Evolutionary conservation across 2,329 filamentous ascomycete genomes (phyloP), one percentile per base, ranked within the genome.

Genomic region (Colletotrichum sansevieriae): DNA sequence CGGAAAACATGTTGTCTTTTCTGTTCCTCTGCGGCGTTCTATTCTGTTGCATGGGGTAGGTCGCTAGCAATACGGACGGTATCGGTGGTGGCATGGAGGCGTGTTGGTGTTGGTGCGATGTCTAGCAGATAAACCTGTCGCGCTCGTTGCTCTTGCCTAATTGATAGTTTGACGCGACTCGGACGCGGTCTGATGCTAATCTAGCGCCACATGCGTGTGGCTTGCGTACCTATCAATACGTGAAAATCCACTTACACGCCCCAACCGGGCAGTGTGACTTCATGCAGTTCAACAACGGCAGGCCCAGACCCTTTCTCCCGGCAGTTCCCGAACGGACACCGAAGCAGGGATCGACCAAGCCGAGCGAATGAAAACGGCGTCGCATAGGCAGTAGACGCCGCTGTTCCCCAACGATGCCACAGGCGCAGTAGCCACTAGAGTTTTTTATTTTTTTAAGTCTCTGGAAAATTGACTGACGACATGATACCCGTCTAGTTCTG

Each of bases 1-100:
- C 76, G n/a, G 81, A 80, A 72, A 83, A 77, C 82, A 83, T 83
- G 37, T 73, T 78, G 63, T 68, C 47, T 55, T 59, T 20, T 64
- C 69, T 74, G 41, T 41, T 54, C 20, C 7, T 69, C 18, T 60
- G 55, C 7, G 49, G 49, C 44, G 75, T 74, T 76, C 78, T 79
- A 61, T 74, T 74, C 68, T 74, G 74, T 72, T 79, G 78, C 79
- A 81, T 78, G 70, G 68, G 71, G 58, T 56, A 59, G 8, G 25
- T 39, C 25, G 33, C 15, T 18, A 29, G 46, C 54, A 59, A 51
- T 61, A 64, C 22, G 41, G 43, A 59, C 29, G 55, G 25, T 35
- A 58, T 1, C 6, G 8, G 39, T 9, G 5, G 11, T 22, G 20
- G 5, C 11, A 33, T 0, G 52, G 1, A 39, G 52, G 2, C 7